Base-by-base conservation (phyloP, 106 monocot genomes). In the Dendrobium officinale region DNA sequence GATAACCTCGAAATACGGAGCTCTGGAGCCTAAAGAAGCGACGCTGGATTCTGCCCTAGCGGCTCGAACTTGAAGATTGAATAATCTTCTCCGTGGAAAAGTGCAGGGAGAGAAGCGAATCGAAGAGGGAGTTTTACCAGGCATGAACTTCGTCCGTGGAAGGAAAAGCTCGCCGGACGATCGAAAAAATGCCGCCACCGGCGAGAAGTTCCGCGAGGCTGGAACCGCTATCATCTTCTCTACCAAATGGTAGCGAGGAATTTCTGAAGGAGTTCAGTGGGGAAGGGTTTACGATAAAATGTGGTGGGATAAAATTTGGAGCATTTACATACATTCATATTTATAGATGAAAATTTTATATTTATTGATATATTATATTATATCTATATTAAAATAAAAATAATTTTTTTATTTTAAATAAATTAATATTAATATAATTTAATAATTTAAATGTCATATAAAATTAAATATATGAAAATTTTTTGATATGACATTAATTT, bases 1-100 rank as follows among this genome's bases (percentile, higher is more conserved):
- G 54, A 77, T 47, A 6, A 92, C 98, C 94, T 95, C 94, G 59
- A 98, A 98, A 80, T 91, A 24, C 41, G 98, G 98, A 78, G 92
- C 98, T 54, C 91, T 84, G 81, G 85, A 89, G 8, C 92, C 94
- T 15, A 92, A 70, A 17, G 86, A 78, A 19, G 86, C 91, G 18
- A 84, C 77, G 44, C 72, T 51, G 78, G 98, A 95, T 76, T 92
- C 98, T 31, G 72, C 89, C 55, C 90, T 89, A 19, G 94, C 85
- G 0, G 94, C 91, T 49, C 88, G 86, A 74, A 95, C 78, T 73
- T 83, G 89, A 70, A 88, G 47, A 55, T 73, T 82, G 17, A 61
- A 5, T 6, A 73, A 55, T 8, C 73, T 58, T 10, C 0, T 55
- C 31, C 4, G 79, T 2, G 49, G 66, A 9, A 5, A 55, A 16